A percentile compares a stretch with the other conserved stretches of the same genome.
These are phyloP conservation scores for Pouteria glomerata DNA, from an alignment of 148 eudicot species.

Conservation along the genomic window DNA sequence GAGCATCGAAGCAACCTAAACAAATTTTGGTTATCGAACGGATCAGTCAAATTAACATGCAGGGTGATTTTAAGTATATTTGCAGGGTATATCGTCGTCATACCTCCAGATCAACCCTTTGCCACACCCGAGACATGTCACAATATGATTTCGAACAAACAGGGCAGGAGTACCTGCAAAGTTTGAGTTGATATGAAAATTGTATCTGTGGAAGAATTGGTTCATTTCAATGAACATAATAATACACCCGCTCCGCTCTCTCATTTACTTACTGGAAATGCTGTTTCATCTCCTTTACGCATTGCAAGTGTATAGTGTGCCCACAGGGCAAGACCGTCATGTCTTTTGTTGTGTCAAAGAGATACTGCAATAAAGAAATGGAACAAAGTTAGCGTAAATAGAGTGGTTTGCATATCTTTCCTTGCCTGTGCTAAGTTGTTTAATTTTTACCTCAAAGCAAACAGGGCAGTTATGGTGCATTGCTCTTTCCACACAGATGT, in stretches of 20 bases:
- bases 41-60: background rate
- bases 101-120: slow-evolving; percentile 45
- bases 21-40: background rate
- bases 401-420: background rate
- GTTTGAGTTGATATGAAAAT: background rate
- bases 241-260: background rate
- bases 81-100: background rate
- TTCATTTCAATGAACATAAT: background rate
- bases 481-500: slow-evolving; percentile 68
- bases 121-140: slow-evolving; percentile 43
- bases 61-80: too few relatives aligned
- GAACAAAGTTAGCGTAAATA: background rate
- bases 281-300: slow-evolving; percentile 38
- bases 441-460: slow-evolving; percentile 63
- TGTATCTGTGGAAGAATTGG: background rate
- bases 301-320: slow-evolving; percentile 39
- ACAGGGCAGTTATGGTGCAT: slow-evolving; percentile 90
- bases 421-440: background rate
- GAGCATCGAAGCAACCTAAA: slow-evolving; percentile 50
- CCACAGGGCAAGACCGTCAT: slow-evolving; percentile 33
- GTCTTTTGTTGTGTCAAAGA: slow-evolving; percentile 35
- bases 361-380: slow-evolving; percentile 21
- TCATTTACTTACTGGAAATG: slow-evolving; percentile 27
- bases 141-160: slow-evolving; percentile 42
- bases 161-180: slow-evolving; percentile 44